These are phyloP conservation scores for Penicillium crystallinum DNA, from an alignment of 495 filamentous ascomycete genomes.

Conservation along the genomic window DNA sequence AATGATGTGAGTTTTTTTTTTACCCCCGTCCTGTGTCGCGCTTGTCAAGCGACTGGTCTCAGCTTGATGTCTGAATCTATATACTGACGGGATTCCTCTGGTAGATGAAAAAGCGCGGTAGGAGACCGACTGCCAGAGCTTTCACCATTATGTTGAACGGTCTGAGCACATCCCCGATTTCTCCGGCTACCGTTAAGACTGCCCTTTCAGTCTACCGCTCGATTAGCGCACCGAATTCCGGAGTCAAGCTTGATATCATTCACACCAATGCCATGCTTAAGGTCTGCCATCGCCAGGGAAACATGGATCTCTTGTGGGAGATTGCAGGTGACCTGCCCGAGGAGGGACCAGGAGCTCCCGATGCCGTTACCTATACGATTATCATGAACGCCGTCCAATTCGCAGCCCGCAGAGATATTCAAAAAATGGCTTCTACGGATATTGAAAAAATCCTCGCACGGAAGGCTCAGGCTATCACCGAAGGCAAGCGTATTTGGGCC, in stretches of 20 bases:
- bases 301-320: conserved; percentile 71
- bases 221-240: conserved; percentile 53
- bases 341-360: conserved; percentile 53
- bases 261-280: conserved; percentile 84
- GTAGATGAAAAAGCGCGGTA: conserved; percentile 90
- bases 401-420: conserved; percentile 23
- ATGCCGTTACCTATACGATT: conserved; percentile 69
- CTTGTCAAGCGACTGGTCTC: neutral
- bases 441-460: conserved; percentile 33
- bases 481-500: conserved; percentile 72
- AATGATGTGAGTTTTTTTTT: conserved; percentile 64
- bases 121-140: conserved; percentile 67
- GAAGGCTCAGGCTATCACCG: conserved; percentile 36
- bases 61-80: neutral
- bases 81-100: conserved; percentile 9
- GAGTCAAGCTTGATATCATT: conserved; percentile 61
- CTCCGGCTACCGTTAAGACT: conserved; percentile 47
- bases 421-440: conserved; percentile 21
- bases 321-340: conserved; percentile 62
- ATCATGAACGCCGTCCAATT: conserved; percentile 67
- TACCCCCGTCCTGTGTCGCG: neutral
- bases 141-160: conserved; percentile 82
- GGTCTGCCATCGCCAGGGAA: conserved; percentile 62
- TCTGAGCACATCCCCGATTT: conserved; percentile 49
- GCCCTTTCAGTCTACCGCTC: conserved; percentile 68